Evolutionary conservation across 352 stramenopile genomes (phyloP), one percentile per base, ranked within the genome.

Genomic region (Phytopythium helicoides): DNA sequence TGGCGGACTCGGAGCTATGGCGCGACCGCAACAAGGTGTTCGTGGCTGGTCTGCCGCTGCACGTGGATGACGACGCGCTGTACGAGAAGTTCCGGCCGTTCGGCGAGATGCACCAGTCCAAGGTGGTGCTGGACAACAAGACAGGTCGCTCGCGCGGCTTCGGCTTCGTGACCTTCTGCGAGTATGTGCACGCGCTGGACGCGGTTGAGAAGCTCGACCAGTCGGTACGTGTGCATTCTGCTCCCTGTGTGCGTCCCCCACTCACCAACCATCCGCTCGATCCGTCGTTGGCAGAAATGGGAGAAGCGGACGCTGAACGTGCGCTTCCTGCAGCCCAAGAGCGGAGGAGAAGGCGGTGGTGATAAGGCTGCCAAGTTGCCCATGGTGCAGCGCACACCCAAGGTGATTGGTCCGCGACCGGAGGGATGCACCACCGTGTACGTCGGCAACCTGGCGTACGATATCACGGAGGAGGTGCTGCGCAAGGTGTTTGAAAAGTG

Each of bases 371-470:
- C 26, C 36, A 56, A 22, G 3, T 25, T 41, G 21, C 49, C 46
- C 9, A 33, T 55, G 3, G 52, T 47, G 12, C 52, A 19, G 35
- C 56, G 39, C 16, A 35, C 40, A 1, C 56, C 58, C 6, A 87
- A 89, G 49, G 71, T 81, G 19, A 69, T 91, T 49, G 79, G 77
- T 0, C 80, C 76, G 3, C 70, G 77, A 37, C 93, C 93, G 0
- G 68, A 92, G 44, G 77, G 76, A 11, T 99, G 96, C 66, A 86
- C 74, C 25, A 97, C 83, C 14, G 61, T 99, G 11, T 98, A 98
- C 71, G 92, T 98, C 3, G 89, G 93, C 38, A 99, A 99, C 68
- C 65, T 99, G 54, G 88, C 96, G 2, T 99, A 99, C 66, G 77
- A 94, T 36, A 96, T 92, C 61, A 92, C 83, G 9, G 89, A 97